Percentiles rank a stretch among this genome's conserved stretches.
phyloP scores from a whole-genome alignment of 2,329 filamentous ascomycete genomes.

The Amauroascus verrucosus region DNA sequence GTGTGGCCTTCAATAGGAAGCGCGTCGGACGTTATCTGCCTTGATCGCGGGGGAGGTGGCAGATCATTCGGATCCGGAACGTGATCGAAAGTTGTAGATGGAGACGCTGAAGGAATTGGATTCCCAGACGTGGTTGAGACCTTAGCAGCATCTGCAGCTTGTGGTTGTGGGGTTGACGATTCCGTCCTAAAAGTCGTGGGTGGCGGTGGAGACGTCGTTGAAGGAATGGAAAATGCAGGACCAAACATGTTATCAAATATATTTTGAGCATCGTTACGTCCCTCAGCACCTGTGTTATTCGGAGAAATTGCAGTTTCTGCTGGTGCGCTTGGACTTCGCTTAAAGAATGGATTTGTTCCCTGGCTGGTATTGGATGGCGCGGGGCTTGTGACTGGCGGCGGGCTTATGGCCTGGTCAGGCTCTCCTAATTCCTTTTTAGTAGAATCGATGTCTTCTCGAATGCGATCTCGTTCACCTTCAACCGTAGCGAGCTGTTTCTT shows the following conservation, averaged over 20 bases:
- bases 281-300: constrained; percentile 12
- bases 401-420: constrained; percentile 39
- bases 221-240: constrained; percentile 48
- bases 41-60: constrained; percentile 57
- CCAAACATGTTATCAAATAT: constrained; percentile 84
- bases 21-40: constrained; percentile 67
- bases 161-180: constrained; percentile 27
- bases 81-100: constrained; percentile 30
- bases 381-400: constrained; percentile 55
- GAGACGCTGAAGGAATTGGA: constrained; percentile 54
- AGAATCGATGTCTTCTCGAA: constrained; percentile 67
- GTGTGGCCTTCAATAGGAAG: constrained; percentile 54
- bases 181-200: constrained; percentile 53
- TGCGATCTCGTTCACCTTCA: constrained; percentile 77
- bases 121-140: constrained; percentile 35
- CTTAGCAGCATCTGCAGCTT: constrained; percentile 31
- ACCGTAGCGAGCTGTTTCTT: constrained; percentile 92
- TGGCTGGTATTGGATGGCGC: constrained; percentile 50
- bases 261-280: constrained; percentile 45
- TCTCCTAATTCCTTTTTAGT: constrained; percentile 53
- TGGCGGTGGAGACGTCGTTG: constrained; percentile 39
- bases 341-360: constrained; percentile 92
- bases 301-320: constrained; percentile 43
- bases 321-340: constrained; percentile 44
- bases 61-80: constrained; percentile 20